Conservation (phyloP, 176 grass and related monocot genomes). For the Bolboschoenus planiculmis region DNA sequence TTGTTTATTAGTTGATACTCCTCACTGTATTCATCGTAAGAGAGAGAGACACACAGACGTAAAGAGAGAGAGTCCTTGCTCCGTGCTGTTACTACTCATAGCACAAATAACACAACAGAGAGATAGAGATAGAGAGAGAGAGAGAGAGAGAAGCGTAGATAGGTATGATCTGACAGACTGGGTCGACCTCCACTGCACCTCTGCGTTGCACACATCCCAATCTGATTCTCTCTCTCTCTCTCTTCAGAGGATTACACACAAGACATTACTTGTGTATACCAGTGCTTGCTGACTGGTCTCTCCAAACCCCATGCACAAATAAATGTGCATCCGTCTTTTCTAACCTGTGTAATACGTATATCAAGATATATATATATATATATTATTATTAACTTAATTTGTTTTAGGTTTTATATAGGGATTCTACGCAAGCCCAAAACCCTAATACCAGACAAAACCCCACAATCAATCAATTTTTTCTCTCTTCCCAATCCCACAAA, state of each 20-base stretch:
- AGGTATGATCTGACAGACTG: not conserved
- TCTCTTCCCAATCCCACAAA: slow-evolving; percentile 21
- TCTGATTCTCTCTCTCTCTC: not conserved
- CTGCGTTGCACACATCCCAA: slow-evolving; percentile 20
- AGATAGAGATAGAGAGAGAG: not conserved
- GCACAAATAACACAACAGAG: slow-evolving; percentile 1
- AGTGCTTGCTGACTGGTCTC: slow-evolving; percentile 23
- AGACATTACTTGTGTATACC: slow-evolving; percentile 25
- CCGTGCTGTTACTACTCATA: not conserved
- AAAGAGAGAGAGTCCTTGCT: no score
- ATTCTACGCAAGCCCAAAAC: slow-evolving; percentile 12
- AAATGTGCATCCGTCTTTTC: slow-evolving; percentile 20
- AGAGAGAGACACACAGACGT: no score
- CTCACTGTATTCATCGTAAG: slow-evolving; percentile 13
- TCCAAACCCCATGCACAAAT: slow-evolving; percentile 13
- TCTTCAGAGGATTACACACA: not conserved
- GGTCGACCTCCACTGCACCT: not conserved
- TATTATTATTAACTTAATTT: no score
- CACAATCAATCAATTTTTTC: slow-evolving; percentile 25
- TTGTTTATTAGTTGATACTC: slow-evolving; percentile 32
- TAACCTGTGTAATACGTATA: not conserved
- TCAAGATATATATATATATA: not conserved
- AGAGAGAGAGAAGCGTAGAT: not conserved
- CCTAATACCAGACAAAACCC: slow-evolving; percentile 41
- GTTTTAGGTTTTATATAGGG: not conserved